A percentile compares a stretch with the other conserved stretches of the same genome.
phyloP scores from a whole-genome alignment of 768 basidiomycete genomes.

The Filobasidium floriforme region DNA sequence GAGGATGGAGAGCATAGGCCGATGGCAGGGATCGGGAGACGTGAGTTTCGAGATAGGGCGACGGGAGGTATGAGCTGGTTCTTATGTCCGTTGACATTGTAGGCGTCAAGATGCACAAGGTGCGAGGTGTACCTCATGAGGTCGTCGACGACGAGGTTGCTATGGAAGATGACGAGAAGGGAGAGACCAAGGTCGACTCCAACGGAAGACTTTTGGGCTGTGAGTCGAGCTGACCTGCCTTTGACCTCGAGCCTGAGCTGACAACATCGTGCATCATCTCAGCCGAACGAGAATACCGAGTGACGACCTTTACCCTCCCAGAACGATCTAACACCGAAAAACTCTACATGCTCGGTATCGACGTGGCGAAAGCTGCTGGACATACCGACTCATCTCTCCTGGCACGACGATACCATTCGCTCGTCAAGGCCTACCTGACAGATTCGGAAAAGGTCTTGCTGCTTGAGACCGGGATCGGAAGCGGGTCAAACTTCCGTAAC shows the following conservation, averaged over 20 bases:
- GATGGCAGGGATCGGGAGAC: background rate
- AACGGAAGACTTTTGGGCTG: slow-evolving; percentile 78
- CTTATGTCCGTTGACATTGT: background rate
- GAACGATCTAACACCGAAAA: slow-evolving; percentile 68
- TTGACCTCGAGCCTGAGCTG: background rate
- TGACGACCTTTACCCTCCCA: slow-evolving; percentile 77
- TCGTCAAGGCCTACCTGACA: slow-evolving; percentile 82
- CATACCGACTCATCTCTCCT: slow-evolving; percentile 98
- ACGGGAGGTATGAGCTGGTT: background rate
- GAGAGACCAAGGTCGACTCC: slow-evolving; percentile 83
- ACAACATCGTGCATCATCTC: background rate
- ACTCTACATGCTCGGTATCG: slow-evolving; percentile 91
- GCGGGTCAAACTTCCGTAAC: slow-evolving; percentile 4
- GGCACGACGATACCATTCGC: slow-evolving; percentile 81
- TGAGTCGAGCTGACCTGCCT: slow-evolving; percentile 44
- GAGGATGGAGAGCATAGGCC: slow-evolving; percentile 2
- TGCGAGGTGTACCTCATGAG: slow-evolving; percentile 65
- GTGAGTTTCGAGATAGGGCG: background rate
- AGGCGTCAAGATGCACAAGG: slow-evolving; percentile 24
- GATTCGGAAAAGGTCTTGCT: slow-evolving; percentile 87
- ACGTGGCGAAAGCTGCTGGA: slow-evolving; percentile 90
- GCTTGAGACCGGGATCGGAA: slow-evolving; percentile 68
- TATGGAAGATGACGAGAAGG: slow-evolving; percentile 72
- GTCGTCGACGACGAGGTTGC: slow-evolving; percentile 86
- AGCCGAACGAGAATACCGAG: slow-evolving; percentile 77